These are phyloP conservation scores for Yamadazyma dendronema DNA, from an alignment of 1,139 yeast species.

Conservation along the genomic window DNA sequence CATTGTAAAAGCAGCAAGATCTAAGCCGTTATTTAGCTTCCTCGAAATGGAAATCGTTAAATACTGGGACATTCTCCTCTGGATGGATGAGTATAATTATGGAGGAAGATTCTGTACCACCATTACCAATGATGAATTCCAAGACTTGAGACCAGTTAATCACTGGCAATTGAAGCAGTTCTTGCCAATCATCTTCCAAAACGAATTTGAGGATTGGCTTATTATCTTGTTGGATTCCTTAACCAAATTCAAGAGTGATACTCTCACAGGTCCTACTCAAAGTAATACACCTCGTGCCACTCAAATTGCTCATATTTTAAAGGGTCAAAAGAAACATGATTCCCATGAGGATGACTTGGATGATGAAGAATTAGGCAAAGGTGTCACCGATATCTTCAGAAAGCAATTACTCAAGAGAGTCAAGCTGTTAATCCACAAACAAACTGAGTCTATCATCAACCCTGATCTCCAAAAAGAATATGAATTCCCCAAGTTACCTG, in stretches of 20 bases:
- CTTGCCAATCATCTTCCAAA: slow-evolving; percentile 71
- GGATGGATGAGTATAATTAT: slow-evolving; percentile 93
- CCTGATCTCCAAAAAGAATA: slow-evolving; percentile 65
- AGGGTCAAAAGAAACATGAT: slow-evolving; percentile 41
- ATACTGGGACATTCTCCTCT: slow-evolving; percentile 87
- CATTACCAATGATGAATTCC: slow-evolving; percentile 55
- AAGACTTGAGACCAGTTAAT: slow-evolving; percentile 57
- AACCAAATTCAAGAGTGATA: slow-evolving; percentile 52
- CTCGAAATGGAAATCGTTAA: slow-evolving; percentile 70
- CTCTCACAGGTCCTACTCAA: slow-evolving; percentile 33
- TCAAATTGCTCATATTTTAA: slow-evolving; percentile 57
- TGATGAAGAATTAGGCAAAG: slow-evolving; percentile 33
- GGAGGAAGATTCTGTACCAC: slow-evolving; percentile 78
- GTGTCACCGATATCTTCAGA: slow-evolving; percentile 53
- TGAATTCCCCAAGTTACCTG: slow-evolving; percentile 70
- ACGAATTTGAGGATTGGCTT: slow-evolving; percentile 88
- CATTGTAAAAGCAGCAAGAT: slow-evolving; percentile 72
- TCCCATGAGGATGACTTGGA: slow-evolving; percentile 23
- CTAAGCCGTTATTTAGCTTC: slow-evolving; percentile 79
- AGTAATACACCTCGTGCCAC: slow-evolving; percentile 59
- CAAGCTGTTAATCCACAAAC: slow-evolving; percentile 61
- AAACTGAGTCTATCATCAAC: slow-evolving; percentile 70
- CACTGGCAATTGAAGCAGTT: slow-evolving; percentile 81
- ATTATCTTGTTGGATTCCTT: slow-evolving; percentile 72
- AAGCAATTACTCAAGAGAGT: slow-evolving; percentile 67